Conservation (phyloP, 345 rosid species). For the Geranium brycei region DNA sequence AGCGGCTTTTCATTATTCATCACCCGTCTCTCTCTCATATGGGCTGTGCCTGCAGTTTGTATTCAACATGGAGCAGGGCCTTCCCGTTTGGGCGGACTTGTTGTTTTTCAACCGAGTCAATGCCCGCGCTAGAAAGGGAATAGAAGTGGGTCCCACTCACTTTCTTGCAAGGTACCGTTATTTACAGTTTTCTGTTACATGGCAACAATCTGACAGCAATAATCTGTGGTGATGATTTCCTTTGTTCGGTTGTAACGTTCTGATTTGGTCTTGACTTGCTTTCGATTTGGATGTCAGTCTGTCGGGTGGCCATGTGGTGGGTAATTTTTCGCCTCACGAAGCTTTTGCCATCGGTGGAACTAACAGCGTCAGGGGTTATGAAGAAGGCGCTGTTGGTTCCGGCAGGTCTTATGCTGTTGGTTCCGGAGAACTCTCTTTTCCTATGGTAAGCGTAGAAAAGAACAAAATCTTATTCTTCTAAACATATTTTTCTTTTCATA, state of each 20-base stretch:
- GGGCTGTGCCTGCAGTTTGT: slow-evolving; percentile 40
- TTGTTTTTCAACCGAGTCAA: slow-evolving; percentile 74
- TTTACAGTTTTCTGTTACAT: background rate
- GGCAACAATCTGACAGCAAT: too few species aligned
- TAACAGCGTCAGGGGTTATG: slow-evolving; percentile 91
- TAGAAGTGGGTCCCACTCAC: slow-evolving; percentile 65
- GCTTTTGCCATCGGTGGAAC: slow-evolving; percentile 92
- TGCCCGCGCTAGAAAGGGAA: slow-evolving; percentile 69
- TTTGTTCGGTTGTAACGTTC: background rate
- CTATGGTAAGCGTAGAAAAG: slow-evolving; percentile 40
- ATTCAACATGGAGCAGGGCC: slow-evolving; percentile 84
- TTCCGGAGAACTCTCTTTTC: slow-evolving; percentile 79
- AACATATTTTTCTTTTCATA: background rate
- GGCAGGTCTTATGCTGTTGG: slow-evolving; percentile 84
- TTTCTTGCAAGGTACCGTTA: slow-evolving; percentile 51
- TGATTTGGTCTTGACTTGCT: background rate
- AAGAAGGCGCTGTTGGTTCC: slow-evolving; percentile 96
- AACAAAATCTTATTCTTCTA: background rate
- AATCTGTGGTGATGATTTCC: too few species aligned
- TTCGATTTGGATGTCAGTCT: slow-evolving; percentile 31
- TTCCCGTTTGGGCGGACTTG: slow-evolving; percentile 81
- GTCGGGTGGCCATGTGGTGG: slow-evolving; percentile 80
- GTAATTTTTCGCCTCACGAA: slow-evolving; percentile 85
- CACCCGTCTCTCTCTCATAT: slow-evolving; percentile 6
- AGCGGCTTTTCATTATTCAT: background rate